Base-by-base conservation (phyloP, 768 basidiomycete genomes). In the Infundibulicybe gibba region DNA sequence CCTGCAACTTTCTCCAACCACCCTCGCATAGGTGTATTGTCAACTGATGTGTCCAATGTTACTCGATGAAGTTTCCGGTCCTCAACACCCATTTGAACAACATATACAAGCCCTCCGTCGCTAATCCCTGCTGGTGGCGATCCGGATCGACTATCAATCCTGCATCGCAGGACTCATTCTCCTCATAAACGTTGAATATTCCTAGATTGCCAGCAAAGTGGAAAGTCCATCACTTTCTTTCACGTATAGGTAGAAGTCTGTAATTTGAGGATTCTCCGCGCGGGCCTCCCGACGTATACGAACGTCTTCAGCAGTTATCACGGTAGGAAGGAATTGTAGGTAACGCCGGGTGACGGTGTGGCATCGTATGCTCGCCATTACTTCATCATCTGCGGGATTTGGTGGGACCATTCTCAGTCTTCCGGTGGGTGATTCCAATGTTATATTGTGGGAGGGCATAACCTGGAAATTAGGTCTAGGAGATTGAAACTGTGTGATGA, bases 1-100 rank as follows among this genome's bases (percentile, higher is more conserved):
- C 65, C 69, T 11, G 66, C 66, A 15, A 69, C 62, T 13, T 63
- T 65, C 48, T 75, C 72, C 40, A 77, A 51, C 75, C 75, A 79
- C 12, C 58, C 57, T 15, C 69, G 62, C 75, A 79, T 78, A 0
- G 63, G 62, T 19, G 60, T 43, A 49, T 79, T 76, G 41, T 74
- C 64, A 31, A 58, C 56, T 8, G 58, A 60, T 1, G 75, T 76
- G 43, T 71, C 66, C 46, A 76, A 72, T 8, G 64, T 62, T 12
- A 66, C 65, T 11, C 75, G 61, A 50, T 75, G 74, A 13, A 76
- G 52, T 9, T 63, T 64, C 30, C 58, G 58, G 40, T 69, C 65
- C 47, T 75, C 75, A 77, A 76, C 0, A 65, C 61, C 47, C 69
- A 69, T 48, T 55, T 54, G 37, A 77, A 52, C 14, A 74, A 25